Conservation (phyloP, 805 yeast species). For the Debaryomyces prosopidis region DNA sequence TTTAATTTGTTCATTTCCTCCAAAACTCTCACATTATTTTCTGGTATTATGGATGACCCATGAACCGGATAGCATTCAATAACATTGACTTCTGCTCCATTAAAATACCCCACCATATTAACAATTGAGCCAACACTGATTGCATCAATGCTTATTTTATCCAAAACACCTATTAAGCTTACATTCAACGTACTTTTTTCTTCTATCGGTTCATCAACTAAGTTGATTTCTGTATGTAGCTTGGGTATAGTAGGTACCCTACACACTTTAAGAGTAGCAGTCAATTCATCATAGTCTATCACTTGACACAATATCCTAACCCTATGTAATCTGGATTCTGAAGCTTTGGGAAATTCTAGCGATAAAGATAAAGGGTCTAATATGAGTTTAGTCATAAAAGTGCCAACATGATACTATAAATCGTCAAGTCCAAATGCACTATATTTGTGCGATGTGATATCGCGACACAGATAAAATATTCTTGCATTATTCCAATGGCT, state of each 20-base stretch:
- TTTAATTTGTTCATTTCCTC: conserved; percentile 13
- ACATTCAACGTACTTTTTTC: conserved; percentile 2
- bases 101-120: conserved; percentile 28
- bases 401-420: too few relatives aligned
- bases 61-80: conserved; percentile 21
- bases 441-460: background rate
- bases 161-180: conserved; percentile 10
- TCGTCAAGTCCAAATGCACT: too few relatives aligned
- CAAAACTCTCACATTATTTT: conserved; percentile 12
- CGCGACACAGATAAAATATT: background rate
- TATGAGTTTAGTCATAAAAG: conserved; percentile 29
- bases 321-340: conserved; percentile 16
- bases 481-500: background rate
- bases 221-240: conserved; percentile 9
- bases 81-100: conserved; percentile 25
- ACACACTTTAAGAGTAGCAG: conserved; percentile 13
- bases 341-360: conserved; percentile 23
- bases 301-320: conserved; percentile 33
- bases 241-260: conserved; percentile 18
- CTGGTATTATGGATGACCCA: conserved; percentile 8
- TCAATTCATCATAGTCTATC: conserved; percentile 14
- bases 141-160: conserved; percentile 7
- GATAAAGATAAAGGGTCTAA: conserved; percentile 25
- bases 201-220: conserved; percentile 6
- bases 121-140: conserved; percentile 26